Evolutionary conservation across 352 stramenopile genomes (phyloP).

Genomic region (Globisporangium solare): DNA sequence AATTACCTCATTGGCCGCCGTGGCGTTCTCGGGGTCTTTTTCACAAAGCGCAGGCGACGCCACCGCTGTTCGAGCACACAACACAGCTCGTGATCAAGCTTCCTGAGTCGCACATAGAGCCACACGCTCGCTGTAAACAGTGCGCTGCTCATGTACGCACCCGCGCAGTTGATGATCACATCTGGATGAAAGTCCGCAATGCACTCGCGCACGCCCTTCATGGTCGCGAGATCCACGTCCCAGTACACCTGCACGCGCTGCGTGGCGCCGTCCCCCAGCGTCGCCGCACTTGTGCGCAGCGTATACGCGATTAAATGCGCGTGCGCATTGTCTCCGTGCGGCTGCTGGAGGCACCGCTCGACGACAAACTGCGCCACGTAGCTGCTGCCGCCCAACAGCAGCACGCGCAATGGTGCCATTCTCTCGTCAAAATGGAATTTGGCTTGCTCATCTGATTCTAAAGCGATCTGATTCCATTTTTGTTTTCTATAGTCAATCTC

Average conservation of each 20-base stretch:
- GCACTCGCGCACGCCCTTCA: slow-evolving; percentile 24
- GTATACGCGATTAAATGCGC: slow-evolving; percentile 33
- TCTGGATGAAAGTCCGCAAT: slow-evolving; percentile 33
- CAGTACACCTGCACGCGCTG: slow-evolving; percentile 35
- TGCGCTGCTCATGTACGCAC: slow-evolving; percentile 17
- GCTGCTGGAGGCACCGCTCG: slow-evolving; percentile 14
- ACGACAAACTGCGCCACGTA: slow-evolving; percentile 70
- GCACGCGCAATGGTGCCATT: slow-evolving; percentile 19
- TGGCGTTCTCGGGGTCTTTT: slow-evolving; percentile 32
- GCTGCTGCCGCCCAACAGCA: slow-evolving; percentile 54
- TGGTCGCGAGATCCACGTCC: slow-evolving; percentile 29
- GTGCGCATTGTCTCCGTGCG: background rate
- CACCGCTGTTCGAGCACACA: slow-evolving; percentile 27
- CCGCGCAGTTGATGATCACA: slow-evolving; percentile 55
- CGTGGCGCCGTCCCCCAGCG: slow-evolving; percentile 13
- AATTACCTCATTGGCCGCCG: slow-evolving; percentile 47
- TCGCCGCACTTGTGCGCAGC: slow-evolving; percentile 14
- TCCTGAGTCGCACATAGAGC: background rate
- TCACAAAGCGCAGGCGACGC: slow-evolving; percentile 55
- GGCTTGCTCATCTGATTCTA: background rate
- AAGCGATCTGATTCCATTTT: no score
- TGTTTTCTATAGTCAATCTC: no score
- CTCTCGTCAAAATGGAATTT: background rate
- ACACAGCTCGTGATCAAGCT: background rate
- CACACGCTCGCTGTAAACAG: background rate